phyloP scores from a whole-genome alignment of 179 eudicot genomes.

The Heliamphora pulchella region DNA sequence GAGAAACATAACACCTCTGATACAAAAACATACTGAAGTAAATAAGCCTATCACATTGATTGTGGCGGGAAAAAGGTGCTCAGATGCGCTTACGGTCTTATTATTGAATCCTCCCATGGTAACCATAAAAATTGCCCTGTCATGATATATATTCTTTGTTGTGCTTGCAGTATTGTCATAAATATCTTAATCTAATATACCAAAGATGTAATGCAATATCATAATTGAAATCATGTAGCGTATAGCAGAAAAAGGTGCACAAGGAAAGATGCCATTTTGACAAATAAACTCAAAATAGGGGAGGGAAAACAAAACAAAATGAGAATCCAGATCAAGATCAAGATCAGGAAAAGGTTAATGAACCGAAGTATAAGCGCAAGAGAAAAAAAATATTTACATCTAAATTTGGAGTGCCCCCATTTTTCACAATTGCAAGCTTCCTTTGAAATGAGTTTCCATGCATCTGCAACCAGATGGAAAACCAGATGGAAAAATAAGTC shows the following conservation, averaged over 20 bases:
- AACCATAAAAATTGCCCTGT: not conserved
- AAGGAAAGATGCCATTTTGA: not conserved
- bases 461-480: too few relatives aligned
- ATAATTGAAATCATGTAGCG: not conserved
- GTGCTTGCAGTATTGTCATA: not conserved
- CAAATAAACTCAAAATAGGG: not conserved
- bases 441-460: conserved; percentile 94
- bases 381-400: conserved; percentile 35
- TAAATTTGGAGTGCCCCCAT: conserved; percentile 55
- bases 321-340: not conserved
- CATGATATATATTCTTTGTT: not conserved
- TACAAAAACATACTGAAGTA: not conserved
- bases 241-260: not conserved
- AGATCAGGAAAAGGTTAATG: not conserved
- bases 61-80: too few relatives aligned
- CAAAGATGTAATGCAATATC: not conserved
- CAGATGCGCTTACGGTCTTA: too few relatives aligned
- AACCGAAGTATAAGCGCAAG: not conserved
- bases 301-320: not conserved
- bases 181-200: not conserved
- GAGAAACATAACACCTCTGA: conserved; percentile 7
- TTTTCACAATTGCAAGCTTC: conserved; percentile 65
- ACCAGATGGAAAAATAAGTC: conserved; percentile 7
- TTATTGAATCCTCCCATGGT: not conserved
- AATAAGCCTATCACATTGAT: not conserved